phyloP scores from a whole-genome alignment of 73 alveolate species.

The Breviolum minutum region DNA sequence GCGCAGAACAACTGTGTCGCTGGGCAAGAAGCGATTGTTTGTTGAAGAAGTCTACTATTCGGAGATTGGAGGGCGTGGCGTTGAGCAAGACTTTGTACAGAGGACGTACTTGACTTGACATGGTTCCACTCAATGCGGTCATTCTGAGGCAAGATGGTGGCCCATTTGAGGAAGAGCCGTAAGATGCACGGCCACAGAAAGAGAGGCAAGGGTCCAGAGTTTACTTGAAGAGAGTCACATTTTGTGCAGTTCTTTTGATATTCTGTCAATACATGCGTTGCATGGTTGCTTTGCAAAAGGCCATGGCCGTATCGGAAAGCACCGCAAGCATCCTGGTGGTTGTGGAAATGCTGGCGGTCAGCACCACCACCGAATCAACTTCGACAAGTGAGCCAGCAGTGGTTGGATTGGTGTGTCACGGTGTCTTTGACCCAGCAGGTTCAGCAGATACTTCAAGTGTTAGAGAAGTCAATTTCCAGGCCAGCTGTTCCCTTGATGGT shows the following conservation, averaged over 20 bases:
- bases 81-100: too few relatives aligned
- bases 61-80: not conserved
- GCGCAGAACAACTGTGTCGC: conserved; percentile 43
- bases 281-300: conserved; percentile 92
- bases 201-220: conserved; percentile 18
- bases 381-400: conserved; percentile 96
- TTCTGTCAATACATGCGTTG: not conserved
- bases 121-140: not conserved
- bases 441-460: not conserved
- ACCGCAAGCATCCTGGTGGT: conserved; percentile 98
- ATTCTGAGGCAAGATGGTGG: conserved; percentile 96
- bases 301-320: conserved; percentile 99
- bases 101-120: not conserved
- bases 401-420: not conserved
- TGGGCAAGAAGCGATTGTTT: not conserved
- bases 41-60: not conserved
- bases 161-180: conserved; percentile 98
- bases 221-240: not conserved
- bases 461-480: conserved; percentile 17
- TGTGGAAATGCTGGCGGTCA: conserved; percentile 99
- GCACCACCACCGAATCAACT: conserved; percentile 99
- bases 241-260: not conserved
- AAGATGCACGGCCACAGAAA: conserved; percentile 99
- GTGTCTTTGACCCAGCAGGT: not conserved
- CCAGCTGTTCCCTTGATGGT: not conserved